Evolutionary conservation across 306 rosid genomes (phyloP).

Genomic region (Cucurbita argyrosperma): DNA sequence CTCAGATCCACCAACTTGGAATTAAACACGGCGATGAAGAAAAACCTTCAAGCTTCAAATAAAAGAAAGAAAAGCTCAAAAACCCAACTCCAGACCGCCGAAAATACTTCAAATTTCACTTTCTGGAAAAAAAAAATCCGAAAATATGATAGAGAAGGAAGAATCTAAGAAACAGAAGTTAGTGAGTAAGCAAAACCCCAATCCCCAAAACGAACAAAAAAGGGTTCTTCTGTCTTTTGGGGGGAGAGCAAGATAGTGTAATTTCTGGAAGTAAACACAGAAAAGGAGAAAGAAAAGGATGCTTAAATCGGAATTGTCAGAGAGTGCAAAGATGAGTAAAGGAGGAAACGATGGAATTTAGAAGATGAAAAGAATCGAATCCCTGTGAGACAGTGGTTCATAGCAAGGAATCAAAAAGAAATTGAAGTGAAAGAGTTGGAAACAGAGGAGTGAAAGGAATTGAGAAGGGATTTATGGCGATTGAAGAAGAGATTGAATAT

Average conservation of each 20-base stretch:
- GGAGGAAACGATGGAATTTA: background rate
- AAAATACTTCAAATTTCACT: slow-evolving; percentile 9
- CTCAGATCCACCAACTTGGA: slow-evolving; percentile 42
- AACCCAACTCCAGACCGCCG: background rate
- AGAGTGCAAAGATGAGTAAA: background rate
- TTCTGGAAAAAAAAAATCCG: background rate
- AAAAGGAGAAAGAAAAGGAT: background rate
- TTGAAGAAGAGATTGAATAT: background rate
- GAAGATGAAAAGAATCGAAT: background rate
- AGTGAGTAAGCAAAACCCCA: background rate
- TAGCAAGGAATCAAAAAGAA: background rate
- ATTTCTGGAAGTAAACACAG: background rate
- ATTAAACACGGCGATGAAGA: slow-evolving; percentile 19
- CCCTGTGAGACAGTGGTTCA: background rate
- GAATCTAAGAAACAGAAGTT: slow-evolving; percentile 7
- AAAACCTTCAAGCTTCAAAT: slow-evolving; percentile 6
- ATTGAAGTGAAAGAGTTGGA: background rate
- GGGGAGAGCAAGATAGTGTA: background rate
- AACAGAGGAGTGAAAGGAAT: background rate
- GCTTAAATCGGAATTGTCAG: background rate
- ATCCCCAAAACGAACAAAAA: background rate
- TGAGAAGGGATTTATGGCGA: background rate
- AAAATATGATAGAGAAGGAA: slow-evolving; percentile 4
- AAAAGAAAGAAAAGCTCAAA: background rate
- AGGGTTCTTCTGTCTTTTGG: background rate